Percentiles rank a stretch among this genome's conserved stretches.
phyloP scores from a whole-genome alignment of 768 basidiomycete genomes.

The Amanita fuliginea region DNA sequence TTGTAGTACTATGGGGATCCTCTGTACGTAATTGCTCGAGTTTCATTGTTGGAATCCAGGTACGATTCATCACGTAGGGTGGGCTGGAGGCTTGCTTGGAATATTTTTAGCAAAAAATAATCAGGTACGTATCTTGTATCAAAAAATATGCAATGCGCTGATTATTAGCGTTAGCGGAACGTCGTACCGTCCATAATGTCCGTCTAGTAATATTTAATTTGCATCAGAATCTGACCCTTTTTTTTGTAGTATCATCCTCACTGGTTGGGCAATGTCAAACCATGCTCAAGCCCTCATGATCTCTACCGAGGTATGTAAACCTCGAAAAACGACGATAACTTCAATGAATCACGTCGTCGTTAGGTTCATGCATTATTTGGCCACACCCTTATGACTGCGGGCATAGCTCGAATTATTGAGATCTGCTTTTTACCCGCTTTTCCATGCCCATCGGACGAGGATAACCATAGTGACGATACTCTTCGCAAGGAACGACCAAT shows the following conservation, averaged over 20 bases:
- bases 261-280: constrained; percentile 91
- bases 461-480: constrained; percentile 57
- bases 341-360: background rate
- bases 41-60: background rate
- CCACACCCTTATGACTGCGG: constrained; percentile 77
- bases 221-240: background rate
- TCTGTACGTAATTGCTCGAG: constrained; percentile 35
- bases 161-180: constrained; percentile 37
- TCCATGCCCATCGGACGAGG: constrained; percentile 25
- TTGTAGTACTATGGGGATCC: constrained; percentile 55
- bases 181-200: constrained; percentile 79
- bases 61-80: constrained; percentile 41
- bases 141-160: background rate
- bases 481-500: constrained; percentile 25
- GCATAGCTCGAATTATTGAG: constrained; percentile 69
- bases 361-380: constrained; percentile 82
- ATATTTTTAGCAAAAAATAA: constrained; percentile 74
- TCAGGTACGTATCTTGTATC: constrained; percentile 32
- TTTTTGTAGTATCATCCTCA: constrained; percentile 60
- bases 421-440: constrained; percentile 58
- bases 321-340: background rate
- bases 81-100: constrained; percentile 85
- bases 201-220: constrained; percentile 12
- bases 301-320: constrained; percentile 56
- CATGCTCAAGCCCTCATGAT: constrained; percentile 80